phyloP scores from a whole-genome alignment of 306 rosid genomes.

The Vigna hirtella region DNA sequence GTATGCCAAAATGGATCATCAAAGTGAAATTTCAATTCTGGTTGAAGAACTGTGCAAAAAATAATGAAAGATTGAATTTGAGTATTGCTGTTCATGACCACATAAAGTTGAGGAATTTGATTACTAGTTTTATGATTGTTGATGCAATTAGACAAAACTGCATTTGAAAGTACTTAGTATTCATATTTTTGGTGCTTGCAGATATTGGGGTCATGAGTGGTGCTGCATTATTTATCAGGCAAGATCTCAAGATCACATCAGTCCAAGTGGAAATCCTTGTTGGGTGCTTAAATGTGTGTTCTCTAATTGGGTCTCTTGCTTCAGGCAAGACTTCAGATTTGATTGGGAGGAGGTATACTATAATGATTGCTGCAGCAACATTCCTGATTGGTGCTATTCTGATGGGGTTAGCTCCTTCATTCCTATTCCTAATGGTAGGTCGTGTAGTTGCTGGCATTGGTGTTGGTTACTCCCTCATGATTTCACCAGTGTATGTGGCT shows the following conservation, averaged over 20 bases:
- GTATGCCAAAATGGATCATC: not conserved
- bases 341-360: conserved; percentile 81
- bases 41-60: not conserved
- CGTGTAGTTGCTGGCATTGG: conserved; percentile 80
- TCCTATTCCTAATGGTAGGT: conserved; percentile 59
- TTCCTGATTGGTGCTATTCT: conserved; percentile 73
- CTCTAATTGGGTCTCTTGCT: conserved; percentile 77
- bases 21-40: not conserved
- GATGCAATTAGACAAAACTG: not conserved
- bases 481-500: conserved; percentile 75
- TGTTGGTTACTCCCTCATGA: conserved; percentile 79
- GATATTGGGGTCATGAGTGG: conserved; percentile 96
- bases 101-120: not conserved
- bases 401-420: conserved; percentile 87
- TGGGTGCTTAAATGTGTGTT: conserved; percentile 72
- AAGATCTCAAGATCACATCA: conserved; percentile 65
- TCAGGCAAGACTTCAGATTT: conserved; percentile 75
- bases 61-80: not conserved
- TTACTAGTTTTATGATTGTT: not conserved
- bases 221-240: conserved; percentile 64
- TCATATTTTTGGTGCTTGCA: conserved; percentile 25
- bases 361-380: conserved; percentile 64
- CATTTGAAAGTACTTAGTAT: not conserved
- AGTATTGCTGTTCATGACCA: not conserved
- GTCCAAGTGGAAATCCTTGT: conserved; percentile 75